Evolutionary conservation across 371 early-diverging fungal species (phyloP).

Genomic region (Syncephalis fuscata): DNA sequence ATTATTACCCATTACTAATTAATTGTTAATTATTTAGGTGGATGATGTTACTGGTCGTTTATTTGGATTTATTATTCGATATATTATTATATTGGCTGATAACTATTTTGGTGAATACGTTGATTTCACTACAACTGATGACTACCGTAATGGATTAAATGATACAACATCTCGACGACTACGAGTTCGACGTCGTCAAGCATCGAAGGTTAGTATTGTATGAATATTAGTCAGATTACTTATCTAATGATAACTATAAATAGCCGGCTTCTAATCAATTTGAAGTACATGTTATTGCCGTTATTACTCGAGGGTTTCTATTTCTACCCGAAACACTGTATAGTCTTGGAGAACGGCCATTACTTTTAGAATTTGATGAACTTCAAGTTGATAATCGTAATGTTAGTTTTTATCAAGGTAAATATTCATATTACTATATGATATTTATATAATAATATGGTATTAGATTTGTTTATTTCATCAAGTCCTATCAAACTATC

Average conservation of each 20-base stretch:
- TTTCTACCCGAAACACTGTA: slow-evolving; percentile 60
- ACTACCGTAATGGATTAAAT: slow-evolving; percentile 36
- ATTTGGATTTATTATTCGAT: slow-evolving; percentile 52
- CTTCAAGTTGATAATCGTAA: slow-evolving; percentile 48
- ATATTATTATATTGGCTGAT: slow-evolving; percentile 50
- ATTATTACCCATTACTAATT: neutral
- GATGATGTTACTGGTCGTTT: slow-evolving; percentile 39
- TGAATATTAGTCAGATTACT: neutral
- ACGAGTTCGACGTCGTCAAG: neutral
- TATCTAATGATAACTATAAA: neutral
- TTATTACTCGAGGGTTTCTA: slow-evolving; percentile 34
- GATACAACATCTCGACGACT: slow-evolving; percentile 11
- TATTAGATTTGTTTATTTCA: slow-evolving; percentile 38
- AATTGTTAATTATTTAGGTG: slow-evolving; percentile 11
- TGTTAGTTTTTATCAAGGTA: slow-evolving; percentile 47
- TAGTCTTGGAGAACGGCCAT: slow-evolving; percentile 28
- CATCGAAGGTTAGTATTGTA: neutral
- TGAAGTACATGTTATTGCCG: slow-evolving; percentile 37
- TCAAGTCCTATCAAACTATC: slow-evolving; percentile 38
- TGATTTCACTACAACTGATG: slow-evolving; percentile 53
- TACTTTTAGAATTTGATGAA: slow-evolving; percentile 39
- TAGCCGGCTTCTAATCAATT: slow-evolving; percentile 39
- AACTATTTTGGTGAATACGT: slow-evolving; percentile 61
- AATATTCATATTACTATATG: too few relatives aligned
- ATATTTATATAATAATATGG: too few relatives aligned